These are phyloP conservation scores for Capsicum rhomboideum DNA, from an alignment of 257 asterid genomes.

Conservation along the genomic window DNA sequence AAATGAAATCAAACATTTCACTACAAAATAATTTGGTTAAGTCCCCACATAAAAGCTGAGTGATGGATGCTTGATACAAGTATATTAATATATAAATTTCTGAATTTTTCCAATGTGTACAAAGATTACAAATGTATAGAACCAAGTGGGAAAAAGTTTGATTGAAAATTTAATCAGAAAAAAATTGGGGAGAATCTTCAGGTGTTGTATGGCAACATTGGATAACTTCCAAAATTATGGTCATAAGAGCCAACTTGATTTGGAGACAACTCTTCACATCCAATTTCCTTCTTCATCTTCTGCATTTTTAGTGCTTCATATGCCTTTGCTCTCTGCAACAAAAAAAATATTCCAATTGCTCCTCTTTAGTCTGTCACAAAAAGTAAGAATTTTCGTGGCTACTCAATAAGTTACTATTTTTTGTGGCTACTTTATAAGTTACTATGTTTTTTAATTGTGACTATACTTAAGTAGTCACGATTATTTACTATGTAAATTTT, in stretches of 20 bases:
- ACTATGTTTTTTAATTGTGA: neutral
- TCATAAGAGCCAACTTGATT: slow-evolving; percentile 25
- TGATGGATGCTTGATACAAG: neutral
- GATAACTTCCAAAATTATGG: slow-evolving; percentile 34
- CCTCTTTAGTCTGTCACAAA: neutral
- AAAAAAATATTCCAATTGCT: neutral
- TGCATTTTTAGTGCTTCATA: slow-evolving; percentile 46
- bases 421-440: neutral
- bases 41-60: neutral
- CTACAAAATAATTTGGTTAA: neutral
- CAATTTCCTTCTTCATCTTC: slow-evolving; percentile 22
- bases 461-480: neutral
- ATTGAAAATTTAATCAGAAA: slow-evolving; percentile 3
- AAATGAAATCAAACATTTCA: neutral
- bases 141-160: slow-evolving; percentile 7
- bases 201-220: slow-evolving; percentile 35
- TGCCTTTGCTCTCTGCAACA: slow-evolving; percentile 54
- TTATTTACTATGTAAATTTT: neutral
- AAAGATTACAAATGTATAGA: neutral
- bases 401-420: neutral
- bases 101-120: neutral
- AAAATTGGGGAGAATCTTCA: slow-evolving; percentile 20
- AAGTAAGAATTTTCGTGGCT: neutral
- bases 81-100: neutral
- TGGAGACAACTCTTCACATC: slow-evolving; percentile 28